These are phyloP conservation scores for Sechiopsis laciniata DNA, from an alignment of 306 rosid genomes.

Conservation along the genomic window DNA sequence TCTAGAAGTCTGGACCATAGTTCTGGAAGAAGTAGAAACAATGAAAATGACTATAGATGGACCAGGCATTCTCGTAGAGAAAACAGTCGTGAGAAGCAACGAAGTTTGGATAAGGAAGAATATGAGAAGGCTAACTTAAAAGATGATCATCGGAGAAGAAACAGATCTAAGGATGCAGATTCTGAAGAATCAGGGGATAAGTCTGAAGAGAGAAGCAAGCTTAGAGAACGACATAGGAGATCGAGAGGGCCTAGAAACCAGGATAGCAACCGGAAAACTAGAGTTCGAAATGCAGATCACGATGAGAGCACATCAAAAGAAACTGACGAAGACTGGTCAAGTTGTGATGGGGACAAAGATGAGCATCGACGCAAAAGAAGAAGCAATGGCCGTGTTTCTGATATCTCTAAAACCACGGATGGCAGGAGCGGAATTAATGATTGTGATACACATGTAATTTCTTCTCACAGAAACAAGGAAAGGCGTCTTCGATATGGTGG, in stretches of 20 bases:
- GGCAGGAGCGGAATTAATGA: neutral
- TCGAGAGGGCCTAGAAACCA: neutral
- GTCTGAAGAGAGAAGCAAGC: slow-evolving; percentile 27
- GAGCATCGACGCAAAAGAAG: slow-evolving; percentile 26
- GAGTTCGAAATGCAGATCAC: slow-evolving; percentile 27
- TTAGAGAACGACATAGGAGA: slow-evolving; percentile 23
- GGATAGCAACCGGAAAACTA: slow-evolving; percentile 24
- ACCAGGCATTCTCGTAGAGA: slow-evolving; percentile 7
- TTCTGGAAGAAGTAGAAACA: slow-evolving; percentile 38
- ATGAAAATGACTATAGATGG: slow-evolving; percentile 18
- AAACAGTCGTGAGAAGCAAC: slow-evolving; percentile 28
- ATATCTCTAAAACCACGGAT: neutral
- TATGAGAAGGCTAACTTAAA: slow-evolving; percentile 24
- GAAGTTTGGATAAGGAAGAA: slow-evolving; percentile 31
- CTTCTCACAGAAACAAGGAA: slow-evolving; percentile 8
- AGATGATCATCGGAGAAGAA: slow-evolving; percentile 32
- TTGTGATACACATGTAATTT: neutral
- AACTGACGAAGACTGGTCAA: slow-evolving; percentile 32
- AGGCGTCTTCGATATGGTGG: neutral
- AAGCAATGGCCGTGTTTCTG: neutral
- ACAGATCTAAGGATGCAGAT: slow-evolving; percentile 35
- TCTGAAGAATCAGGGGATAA: slow-evolving; percentile 39
- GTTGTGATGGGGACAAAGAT: slow-evolving; percentile 21
- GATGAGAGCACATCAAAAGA: slow-evolving; percentile 30
- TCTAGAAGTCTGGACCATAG: slow-evolving; percentile 41